Percentiles rank a stretch among this genome's conserved stretches.
Evolutionary conservation across 495 filamentous ascomycete genomes (phyloP).

Genomic region (Penicillium coprophilum): DNA sequence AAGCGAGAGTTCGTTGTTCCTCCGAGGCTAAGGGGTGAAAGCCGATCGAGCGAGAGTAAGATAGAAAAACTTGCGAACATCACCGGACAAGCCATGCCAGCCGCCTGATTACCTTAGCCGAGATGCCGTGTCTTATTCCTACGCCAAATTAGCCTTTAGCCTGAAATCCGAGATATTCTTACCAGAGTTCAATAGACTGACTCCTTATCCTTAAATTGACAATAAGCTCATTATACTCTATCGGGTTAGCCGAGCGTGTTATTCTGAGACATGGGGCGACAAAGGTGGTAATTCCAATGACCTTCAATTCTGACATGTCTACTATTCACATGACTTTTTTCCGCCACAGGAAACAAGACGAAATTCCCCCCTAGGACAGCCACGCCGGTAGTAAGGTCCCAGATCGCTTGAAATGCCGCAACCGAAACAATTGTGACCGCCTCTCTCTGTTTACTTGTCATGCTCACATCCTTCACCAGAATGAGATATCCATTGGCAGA

Average conservation of each 20-base stretch:
- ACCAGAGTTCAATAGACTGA: neutral
- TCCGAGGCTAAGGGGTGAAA: constrained; percentile 37
- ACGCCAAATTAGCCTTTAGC: constrained; percentile 3
- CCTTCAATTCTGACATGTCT: neutral
- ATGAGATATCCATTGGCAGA: constrained; percentile 26
- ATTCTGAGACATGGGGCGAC: neutral
- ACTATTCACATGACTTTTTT: neutral
- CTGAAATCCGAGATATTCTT: constrained; percentile 2
- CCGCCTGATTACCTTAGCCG: constrained; percentile 3
- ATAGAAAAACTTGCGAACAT: constrained; percentile 17
- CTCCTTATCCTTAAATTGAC: neutral
- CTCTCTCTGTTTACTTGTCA: constrained; percentile 19
- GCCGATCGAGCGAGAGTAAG: constrained; percentile 43
- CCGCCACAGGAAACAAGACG: constrained; percentile 27
- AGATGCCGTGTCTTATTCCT: neutral
- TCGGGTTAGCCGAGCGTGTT: neutral
- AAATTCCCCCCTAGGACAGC: constrained; percentile 25
- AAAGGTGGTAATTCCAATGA: neutral
- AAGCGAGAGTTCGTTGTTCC: constrained; percentile 52
- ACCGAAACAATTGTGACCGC: constrained; percentile 21
- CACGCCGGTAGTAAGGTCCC: constrained; percentile 27
- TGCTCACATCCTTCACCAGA: constrained; percentile 23
- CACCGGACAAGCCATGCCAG: neutral
- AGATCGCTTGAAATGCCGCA: constrained; percentile 23
- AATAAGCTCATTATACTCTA: neutral